phyloP scores from a whole-genome alignment of 116 monocot species.

The Cymodocea nodosa region DNA sequence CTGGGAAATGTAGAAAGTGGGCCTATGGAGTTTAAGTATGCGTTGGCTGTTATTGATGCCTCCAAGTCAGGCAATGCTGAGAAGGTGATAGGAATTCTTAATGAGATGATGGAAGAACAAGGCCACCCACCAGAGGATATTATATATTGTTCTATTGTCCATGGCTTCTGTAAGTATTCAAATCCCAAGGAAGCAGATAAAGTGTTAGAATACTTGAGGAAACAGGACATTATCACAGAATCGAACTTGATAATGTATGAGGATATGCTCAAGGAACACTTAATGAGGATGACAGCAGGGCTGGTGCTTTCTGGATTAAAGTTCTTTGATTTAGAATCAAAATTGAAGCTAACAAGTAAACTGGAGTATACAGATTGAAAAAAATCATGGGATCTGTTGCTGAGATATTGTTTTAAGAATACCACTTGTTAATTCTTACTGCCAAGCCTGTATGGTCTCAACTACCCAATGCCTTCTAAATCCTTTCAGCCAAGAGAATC shows the following conservation, averaged over 20 bases:
- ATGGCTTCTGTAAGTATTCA: conserved; percentile 80
- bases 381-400: background rate
- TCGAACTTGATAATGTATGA: conserved; percentile 49
- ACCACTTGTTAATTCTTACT: no score
- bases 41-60: conserved; percentile 50
- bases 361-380: conserved; percentile 14
- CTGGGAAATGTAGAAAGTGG: conserved; percentile 66
- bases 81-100: conserved; percentile 51
- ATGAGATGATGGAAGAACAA: conserved; percentile 78
- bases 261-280: conserved; percentile 75
- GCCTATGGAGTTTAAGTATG: conserved; percentile 86
- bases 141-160: conserved; percentile 62
- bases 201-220: conserved; percentile 52
- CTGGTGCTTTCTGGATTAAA: conserved; percentile 79
- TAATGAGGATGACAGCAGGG: conserved; percentile 61
- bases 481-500: no score
- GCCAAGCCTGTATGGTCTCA: no score
- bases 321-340: conserved; percentile 66
- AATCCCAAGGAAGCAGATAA: conserved; percentile 56
- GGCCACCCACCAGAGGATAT: conserved; percentile 46
- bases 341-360: conserved; percentile 39
- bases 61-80: conserved; percentile 45
- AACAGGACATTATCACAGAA: conserved; percentile 42
- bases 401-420: no score
- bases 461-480: no score